phyloP scores from a whole-genome alignment of 768 basidiomycete species.

The Hericium coralloides region DNA sequence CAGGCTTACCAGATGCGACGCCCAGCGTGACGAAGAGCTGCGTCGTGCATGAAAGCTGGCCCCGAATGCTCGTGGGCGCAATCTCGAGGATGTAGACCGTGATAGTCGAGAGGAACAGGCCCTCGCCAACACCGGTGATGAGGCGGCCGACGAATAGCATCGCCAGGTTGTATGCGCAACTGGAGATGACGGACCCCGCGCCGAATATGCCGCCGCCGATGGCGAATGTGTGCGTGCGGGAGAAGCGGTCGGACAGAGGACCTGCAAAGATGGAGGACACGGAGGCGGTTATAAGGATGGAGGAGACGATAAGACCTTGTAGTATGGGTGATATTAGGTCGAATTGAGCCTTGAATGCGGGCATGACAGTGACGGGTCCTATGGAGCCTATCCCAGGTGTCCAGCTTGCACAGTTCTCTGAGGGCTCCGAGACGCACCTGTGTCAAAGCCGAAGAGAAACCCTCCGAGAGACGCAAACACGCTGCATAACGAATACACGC shows the following conservation, averaged over 20 bases:
- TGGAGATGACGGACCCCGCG: conserved; percentile 31
- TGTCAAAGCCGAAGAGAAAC: conserved; percentile 28
- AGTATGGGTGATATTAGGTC: conserved; percentile 26
- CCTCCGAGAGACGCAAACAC: conserved; percentile 18
- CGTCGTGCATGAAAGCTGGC: conserved; percentile 29
- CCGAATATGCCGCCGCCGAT: conserved; percentile 33
- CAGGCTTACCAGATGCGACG: conserved; percentile 25
- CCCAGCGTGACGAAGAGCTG: conserved; percentile 38
- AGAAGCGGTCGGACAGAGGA: conserved; percentile 35
- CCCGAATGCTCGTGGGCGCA: conserved; percentile 32
- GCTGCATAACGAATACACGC: neutral
- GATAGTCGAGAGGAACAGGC: conserved; percentile 34
- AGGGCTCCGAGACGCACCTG: conserved; percentile 14
- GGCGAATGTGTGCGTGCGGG: conserved; percentile 36
- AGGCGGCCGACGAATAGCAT: conserved; percentile 36
- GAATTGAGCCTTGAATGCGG: conserved; percentile 31
- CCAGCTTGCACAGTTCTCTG: neutral
- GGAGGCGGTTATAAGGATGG: conserved; percentile 33
- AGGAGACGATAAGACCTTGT: conserved; percentile 36
- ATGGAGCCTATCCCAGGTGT: conserved; percentile 18
- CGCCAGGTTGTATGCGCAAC: conserved; percentile 26
- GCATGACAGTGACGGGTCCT: conserved; percentile 40
- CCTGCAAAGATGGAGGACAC: conserved; percentile 32
- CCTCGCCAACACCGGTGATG: conserved; percentile 38
- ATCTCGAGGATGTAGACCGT: conserved; percentile 34